A percentile compares a stretch with the other conserved stretches of the same genome.
Conservation (phyloP, 495 filamentous ascomycete species). For the Podospora tetraspora region DNA sequence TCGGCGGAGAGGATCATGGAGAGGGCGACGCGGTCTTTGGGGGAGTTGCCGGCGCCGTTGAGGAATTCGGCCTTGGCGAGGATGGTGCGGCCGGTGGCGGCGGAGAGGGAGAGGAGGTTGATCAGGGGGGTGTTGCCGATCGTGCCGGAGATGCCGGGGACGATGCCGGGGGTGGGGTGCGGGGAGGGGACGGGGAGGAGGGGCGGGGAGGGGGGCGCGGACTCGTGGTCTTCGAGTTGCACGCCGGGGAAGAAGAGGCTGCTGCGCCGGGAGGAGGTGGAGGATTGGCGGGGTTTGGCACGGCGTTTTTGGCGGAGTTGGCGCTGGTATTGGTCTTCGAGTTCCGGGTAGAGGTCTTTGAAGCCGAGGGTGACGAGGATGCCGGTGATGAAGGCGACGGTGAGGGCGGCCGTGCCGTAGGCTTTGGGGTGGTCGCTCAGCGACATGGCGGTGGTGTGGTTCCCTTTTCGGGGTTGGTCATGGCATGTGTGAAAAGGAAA, state of each 20-base stretch:
- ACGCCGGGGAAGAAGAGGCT: slow-evolving; percentile 40
- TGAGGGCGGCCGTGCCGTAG: slow-evolving; percentile 54
- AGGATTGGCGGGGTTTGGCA: slow-evolving; percentile 4
- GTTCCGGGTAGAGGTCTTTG: slow-evolving; percentile 68
- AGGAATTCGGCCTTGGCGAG: slow-evolving; percentile 95
- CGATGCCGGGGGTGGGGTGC: slow-evolving; percentile 22
- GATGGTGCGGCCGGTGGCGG: slow-evolving; percentile 89
- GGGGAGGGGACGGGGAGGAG: slow-evolving; percentile 13
- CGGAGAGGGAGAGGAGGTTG: slow-evolving; percentile 78
- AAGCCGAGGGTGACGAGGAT: slow-evolving; percentile 65
- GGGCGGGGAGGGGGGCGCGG: slow-evolving; percentile 6
- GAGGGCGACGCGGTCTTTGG: slow-evolving; percentile 91
- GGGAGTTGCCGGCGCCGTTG: slow-evolving; percentile 90
- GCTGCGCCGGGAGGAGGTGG: slow-evolving; percentile 20
- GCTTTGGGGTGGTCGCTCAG: slow-evolving; percentile 50
- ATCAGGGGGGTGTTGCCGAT: slow-evolving; percentile 94
- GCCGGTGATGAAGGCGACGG: slow-evolving; percentile 68
- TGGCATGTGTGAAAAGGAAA: background rate
- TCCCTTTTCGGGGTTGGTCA: background rate
- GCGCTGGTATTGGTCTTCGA: slow-evolving; percentile 57
- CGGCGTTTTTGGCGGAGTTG: background rate
- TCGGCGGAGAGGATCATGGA: slow-evolving; percentile 85
- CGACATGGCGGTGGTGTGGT: slow-evolving; percentile 36
- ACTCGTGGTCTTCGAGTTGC: slow-evolving; percentile 50
- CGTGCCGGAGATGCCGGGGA: slow-evolving; percentile 79